Conservation (phyloP, 805 yeast genomes). For the Lachancea dasiensis region DNA sequence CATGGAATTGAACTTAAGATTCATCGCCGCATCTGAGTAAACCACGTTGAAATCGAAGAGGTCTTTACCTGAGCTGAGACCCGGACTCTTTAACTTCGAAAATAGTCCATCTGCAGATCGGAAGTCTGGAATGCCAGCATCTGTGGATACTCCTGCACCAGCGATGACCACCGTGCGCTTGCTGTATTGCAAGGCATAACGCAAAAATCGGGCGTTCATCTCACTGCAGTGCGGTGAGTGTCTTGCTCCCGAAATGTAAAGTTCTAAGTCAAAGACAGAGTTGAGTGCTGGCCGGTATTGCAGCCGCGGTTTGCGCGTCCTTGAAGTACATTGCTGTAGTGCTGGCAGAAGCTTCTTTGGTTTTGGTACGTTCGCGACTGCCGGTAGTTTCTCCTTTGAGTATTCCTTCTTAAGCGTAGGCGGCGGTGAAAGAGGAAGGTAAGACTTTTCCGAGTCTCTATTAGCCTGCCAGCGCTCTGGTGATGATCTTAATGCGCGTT, state of each 20-base stretch:
- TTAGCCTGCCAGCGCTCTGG: no score
- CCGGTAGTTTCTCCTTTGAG: no score
- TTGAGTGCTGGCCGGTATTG: slow-evolving; percentile 43
- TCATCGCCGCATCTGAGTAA: slow-evolving; percentile 56
- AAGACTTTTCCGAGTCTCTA: no score
- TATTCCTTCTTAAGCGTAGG: slow-evolving; percentile 9
- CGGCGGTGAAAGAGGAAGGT: slow-evolving; percentile 11
- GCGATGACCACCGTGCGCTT: slow-evolving; percentile 58
- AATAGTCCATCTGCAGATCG: slow-evolving; percentile 76
- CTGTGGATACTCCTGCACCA: slow-evolving; percentile 90
- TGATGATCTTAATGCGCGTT: no score
- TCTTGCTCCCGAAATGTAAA: slow-evolving; percentile 15
- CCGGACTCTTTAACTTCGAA: slow-evolving; percentile 41
- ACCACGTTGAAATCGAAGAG: slow-evolving; percentile 70
- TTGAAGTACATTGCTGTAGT: slow-evolving; percentile 10
- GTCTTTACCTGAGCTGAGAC: slow-evolving; percentile 48
- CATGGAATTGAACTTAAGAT: slow-evolving; percentile 66
- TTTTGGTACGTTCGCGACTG: slow-evolving; percentile 5
- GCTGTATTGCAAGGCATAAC: slow-evolving; percentile 48
- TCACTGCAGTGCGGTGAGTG: slow-evolving; percentile 6
- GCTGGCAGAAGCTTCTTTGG: slow-evolving; percentile 23
- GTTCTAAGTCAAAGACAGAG: slow-evolving; percentile 37
- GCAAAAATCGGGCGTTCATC: slow-evolving; percentile 40
- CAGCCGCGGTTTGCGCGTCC: slow-evolving; percentile 39
- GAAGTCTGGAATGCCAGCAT: slow-evolving; percentile 87